phyloP scores from a whole-genome alignment of 2,329 filamentous ascomycete genomes.

The Ophiostoma sp. region DNA sequence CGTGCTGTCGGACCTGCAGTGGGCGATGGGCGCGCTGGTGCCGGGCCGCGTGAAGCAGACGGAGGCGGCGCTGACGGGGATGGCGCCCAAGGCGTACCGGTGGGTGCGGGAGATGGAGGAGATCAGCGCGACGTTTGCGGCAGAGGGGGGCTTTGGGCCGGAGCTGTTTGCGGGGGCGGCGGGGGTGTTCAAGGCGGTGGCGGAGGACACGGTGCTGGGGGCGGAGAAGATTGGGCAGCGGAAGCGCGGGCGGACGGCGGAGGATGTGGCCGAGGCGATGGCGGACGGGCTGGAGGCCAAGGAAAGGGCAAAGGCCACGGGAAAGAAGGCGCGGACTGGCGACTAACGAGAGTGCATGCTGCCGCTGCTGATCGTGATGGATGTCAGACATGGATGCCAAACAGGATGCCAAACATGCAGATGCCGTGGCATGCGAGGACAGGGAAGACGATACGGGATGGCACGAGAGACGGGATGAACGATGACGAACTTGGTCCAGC shows the following conservation, averaged over 20 bases:
- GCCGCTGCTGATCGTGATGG: neutral
- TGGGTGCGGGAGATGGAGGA: conserved; percentile 76
- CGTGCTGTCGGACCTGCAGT: conserved; percentile 54
- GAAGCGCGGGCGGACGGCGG: conserved; percentile 50
- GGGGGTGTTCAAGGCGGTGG: conserved; percentile 55
- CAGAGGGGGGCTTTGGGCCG: conserved; percentile 58
- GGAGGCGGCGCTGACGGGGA: conserved; percentile 42
- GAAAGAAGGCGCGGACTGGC: conserved; percentile 12
- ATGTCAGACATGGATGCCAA: too few species aligned
- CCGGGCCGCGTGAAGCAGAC: conserved; percentile 45
- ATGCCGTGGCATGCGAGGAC: neutral
- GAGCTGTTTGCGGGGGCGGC: conserved; percentile 57
- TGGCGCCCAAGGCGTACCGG: conserved; percentile 70
- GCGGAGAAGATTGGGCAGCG: conserved; percentile 53
- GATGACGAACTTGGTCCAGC: neutral
- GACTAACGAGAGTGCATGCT: neutral
- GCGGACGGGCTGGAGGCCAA: conserved; percentile 28
- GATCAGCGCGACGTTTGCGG: conserved; percentile 61
- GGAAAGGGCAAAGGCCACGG: conserved; percentile 25
- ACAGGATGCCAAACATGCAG: neutral
- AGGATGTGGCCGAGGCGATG: conserved; percentile 33
- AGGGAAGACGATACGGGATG: neutral
- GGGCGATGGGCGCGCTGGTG: conserved; percentile 48
- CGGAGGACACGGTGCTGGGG: conserved; percentile 56
- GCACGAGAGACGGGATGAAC: neutral